Percentiles rank a stretch among this genome's conserved stretches.
Evolutionary conservation across 2,329 filamentous ascomycete genomes (phyloP).

Genomic region (Ceratocystis alfenasii): DNA sequence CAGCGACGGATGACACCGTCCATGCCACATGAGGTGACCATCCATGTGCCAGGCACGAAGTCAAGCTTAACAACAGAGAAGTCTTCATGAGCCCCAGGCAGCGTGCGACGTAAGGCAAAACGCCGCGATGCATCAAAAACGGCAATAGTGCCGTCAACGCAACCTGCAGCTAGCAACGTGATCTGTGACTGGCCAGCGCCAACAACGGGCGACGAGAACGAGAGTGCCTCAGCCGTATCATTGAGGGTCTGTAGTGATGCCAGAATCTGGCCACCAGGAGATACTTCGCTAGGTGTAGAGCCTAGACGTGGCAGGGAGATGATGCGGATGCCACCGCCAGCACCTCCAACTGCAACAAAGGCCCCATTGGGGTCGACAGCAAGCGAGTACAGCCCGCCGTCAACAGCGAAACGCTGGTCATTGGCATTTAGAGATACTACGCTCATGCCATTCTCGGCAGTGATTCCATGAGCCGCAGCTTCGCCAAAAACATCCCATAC

Average conservation of each 20-base stretch:
- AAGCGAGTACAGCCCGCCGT: conserved; percentile 82
- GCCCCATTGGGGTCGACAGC: conserved; percentile 68
- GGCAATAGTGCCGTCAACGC: conserved; percentile 65
- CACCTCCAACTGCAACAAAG: conserved; percentile 77
- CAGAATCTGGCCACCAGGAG: conserved; percentile 51
- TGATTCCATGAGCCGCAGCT: conserved; percentile 47
- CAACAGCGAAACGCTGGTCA: conserved; percentile 84
- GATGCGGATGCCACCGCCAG: conserved; percentile 73
- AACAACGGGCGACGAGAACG: conserved; percentile 38
- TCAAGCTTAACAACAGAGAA: conserved; percentile 86
- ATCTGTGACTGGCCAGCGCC: conserved; percentile 35
- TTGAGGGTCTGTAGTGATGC: conserved; percentile 70
- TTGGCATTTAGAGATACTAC: conserved; percentile 64
- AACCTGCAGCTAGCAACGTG: conserved; percentile 50
- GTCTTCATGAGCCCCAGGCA: conserved; percentile 74
- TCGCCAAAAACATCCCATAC: conserved; percentile 87
- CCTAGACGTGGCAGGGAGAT: conserved; percentile 63
- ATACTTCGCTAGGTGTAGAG: conserved; percentile 31
- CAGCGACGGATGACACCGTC: conserved; percentile 83
- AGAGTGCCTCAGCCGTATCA: conserved; percentile 63
- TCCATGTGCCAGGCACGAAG: conserved; percentile 57
- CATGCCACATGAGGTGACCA: conserved; percentile 80
- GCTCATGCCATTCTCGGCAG: conserved; percentile 45
- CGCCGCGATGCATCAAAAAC: conserved; percentile 78
- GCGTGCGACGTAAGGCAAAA: conserved; percentile 74